Evolutionary conservation across 1,284 basidiomycete species (phyloP).

Genomic region (Rhizoctonia solani): DNA sequence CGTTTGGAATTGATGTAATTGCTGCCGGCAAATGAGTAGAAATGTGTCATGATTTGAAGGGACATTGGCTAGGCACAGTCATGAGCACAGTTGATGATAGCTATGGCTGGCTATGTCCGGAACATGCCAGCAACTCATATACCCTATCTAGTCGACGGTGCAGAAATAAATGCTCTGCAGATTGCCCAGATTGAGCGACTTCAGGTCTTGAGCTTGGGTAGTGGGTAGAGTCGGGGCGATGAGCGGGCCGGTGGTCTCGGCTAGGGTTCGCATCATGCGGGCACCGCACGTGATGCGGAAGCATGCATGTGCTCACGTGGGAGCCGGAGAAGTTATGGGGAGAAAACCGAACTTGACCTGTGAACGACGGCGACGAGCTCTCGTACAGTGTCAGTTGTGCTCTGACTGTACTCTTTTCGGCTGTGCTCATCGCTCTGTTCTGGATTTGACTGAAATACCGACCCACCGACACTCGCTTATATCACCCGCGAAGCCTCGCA

Average conservation of each 20-base stretch:
- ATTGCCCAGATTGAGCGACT: no score
- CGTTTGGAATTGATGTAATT: no score
- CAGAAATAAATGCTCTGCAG: no score
- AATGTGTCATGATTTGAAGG: no score
- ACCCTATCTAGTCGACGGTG: no score
- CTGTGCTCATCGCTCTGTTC: not conserved
- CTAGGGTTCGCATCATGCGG: not conserved
- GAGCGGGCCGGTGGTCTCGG: not conserved
- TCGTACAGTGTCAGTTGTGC: not conserved
- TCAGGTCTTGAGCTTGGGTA: no score
- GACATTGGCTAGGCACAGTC: no score
- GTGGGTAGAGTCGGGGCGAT: not conserved
- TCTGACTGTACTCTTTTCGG: not conserved
- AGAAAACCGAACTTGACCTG: not conserved
- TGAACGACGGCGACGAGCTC: conserved; percentile 22
- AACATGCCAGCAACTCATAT: no score
- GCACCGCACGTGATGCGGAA: conserved; percentile 14
- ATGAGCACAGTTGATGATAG: no score
- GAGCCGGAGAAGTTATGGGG: not conserved
- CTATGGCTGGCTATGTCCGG: no score
- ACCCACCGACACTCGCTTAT: conserved; percentile 32
- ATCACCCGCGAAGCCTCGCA: conserved; percentile 35
- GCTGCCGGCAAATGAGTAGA: no score
- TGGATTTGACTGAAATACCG: not conserved
- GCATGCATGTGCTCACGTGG: conserved; percentile 29